phyloP scores from a whole-genome alignment of 2,329 filamentous ascomycete genomes.

The Aspergillus piperis region DNA sequence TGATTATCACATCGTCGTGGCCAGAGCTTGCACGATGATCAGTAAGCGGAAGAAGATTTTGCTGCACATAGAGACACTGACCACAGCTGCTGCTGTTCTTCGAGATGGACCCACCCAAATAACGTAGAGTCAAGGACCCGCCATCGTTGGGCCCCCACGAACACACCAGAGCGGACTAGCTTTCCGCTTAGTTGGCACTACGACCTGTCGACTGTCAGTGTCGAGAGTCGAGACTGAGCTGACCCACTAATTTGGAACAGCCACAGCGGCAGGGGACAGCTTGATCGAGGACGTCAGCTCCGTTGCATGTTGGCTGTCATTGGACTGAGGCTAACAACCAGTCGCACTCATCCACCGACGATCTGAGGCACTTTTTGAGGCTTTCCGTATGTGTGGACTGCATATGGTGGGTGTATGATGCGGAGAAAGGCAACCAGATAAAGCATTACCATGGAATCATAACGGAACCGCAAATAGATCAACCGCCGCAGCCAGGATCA shows the following conservation, averaged over 20 bases:
- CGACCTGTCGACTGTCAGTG: not conserved
- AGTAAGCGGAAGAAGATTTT: not conserved
- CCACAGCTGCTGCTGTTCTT: not conserved
- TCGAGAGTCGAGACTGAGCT: not conserved
- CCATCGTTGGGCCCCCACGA: not conserved
- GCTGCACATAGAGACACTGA: not conserved
- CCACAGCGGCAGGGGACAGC: not conserved
- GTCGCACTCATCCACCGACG: not conserved
- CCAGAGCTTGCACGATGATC: not conserved
- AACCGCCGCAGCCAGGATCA: too few relatives aligned
- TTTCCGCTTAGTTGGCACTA: not conserved
- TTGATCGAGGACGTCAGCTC: not conserved
- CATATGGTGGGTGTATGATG: too few relatives aligned
- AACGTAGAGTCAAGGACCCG: not conserved
- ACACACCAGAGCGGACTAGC: not conserved
- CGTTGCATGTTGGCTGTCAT: not conserved
- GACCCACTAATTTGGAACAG: constrained; percentile 5
- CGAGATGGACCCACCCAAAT: not conserved
- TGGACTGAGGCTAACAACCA: not conserved
- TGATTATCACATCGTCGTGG: not conserved
- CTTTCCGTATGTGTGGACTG: not conserved
- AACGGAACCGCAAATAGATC: too few relatives aligned
- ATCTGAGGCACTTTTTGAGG: not conserved
- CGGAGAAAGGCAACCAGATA: too few relatives aligned
- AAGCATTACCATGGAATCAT: too few relatives aligned